Evolutionary conservation across 768 basidiomycete genomes (phyloP), one percentile per base, ranked within the genome.

Genomic region (Chalciporus piperatus): DNA sequence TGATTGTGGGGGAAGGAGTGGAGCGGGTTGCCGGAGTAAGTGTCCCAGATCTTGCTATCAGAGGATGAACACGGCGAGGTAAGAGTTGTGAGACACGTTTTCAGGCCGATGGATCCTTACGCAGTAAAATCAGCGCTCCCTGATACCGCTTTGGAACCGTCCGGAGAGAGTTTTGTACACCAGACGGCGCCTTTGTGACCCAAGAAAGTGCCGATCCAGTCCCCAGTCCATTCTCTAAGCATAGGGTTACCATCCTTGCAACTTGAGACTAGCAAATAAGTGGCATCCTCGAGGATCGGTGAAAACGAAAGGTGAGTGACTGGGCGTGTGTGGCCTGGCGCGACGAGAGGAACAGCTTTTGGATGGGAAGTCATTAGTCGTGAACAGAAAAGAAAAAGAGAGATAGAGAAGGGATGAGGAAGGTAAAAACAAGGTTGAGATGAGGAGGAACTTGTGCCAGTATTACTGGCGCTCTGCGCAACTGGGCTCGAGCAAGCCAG

Each of bases 191-290:
- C 97, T 69, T 92, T 90, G 73, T 90, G 88, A 20, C 89, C 88
- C 38, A 91, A 76, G 68, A 90, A 92, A 16, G 89, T 91, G 33
- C 97, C 97, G 66, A 97, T 90, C 97, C 97, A 99, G 71, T 99
- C 97, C 30, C 96, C 96, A 49, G 92, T 90, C 95, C 95, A 96
- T 64, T 93, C 89, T 65, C 93, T 83, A 59, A 97, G 75, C 92
- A 96, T 95, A 41, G 93, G 95, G 62, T 93, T 98, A 30, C 97
- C 97, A 78, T 98, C 97, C 73, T 98, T 99, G 77, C 97, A 98
- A 61, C 90, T 89, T 51, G 95, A 98, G 64, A 98, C 88, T 56
- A 99, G 80, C 56, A 98, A 75, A 71, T 87, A 98, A 40, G 85
- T 83, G 56, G 83, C 81, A 70, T 98, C 95, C 20, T 92, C 80